Percentiles rank a stretch among this genome's conserved stretches.
phyloP scores from a whole-genome alignment of 1,284 basidiomycete genomes.

The Trichosporon sp. region DNA sequence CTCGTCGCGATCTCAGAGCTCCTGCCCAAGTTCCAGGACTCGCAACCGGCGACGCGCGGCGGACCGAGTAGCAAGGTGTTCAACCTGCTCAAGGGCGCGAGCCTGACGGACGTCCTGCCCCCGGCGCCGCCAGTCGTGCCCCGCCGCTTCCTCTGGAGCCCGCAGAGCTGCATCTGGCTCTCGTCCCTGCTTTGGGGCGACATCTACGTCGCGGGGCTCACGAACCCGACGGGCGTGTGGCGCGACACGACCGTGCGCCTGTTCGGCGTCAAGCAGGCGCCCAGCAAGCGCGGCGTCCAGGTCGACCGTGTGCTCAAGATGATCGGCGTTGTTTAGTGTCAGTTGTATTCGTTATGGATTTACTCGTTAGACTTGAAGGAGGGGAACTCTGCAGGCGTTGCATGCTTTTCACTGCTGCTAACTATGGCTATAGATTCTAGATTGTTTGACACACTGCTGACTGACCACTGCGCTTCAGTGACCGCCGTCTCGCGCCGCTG shows the following conservation, averaged over 20 bases:
- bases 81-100: conserved; percentile 58
- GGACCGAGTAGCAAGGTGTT: conserved; percentile 54
- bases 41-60: conserved; percentile 57
- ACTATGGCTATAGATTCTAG: not conserved
- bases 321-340: conserved; percentile 38
- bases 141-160: conserved; percentile 82
- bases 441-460: not conserved
- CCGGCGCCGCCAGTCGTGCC: conserved; percentile 61
- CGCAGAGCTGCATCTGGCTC: conserved; percentile 81
- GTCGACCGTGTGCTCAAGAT: conserved; percentile 45
- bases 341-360: not conserved
- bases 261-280: conserved; percentile 80
- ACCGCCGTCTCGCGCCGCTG: too few species aligned
- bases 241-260: conserved; percentile 76
- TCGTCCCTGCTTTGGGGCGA: conserved; percentile 89
- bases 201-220: conserved; percentile 81
- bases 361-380: not conserved
- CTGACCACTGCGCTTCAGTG: not conserved
- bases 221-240: conserved; percentile 71
- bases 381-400: too few species aligned
- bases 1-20: conserved; percentile 80
- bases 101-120: conserved; percentile 71
- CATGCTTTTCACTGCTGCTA: not conserved
- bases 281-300: conserved; percentile 35
- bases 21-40: conserved; percentile 74